Conservation (phyloP, 2,329 filamentous ascomycete genomes). For the Aspergillus novofumigatus region DNA sequence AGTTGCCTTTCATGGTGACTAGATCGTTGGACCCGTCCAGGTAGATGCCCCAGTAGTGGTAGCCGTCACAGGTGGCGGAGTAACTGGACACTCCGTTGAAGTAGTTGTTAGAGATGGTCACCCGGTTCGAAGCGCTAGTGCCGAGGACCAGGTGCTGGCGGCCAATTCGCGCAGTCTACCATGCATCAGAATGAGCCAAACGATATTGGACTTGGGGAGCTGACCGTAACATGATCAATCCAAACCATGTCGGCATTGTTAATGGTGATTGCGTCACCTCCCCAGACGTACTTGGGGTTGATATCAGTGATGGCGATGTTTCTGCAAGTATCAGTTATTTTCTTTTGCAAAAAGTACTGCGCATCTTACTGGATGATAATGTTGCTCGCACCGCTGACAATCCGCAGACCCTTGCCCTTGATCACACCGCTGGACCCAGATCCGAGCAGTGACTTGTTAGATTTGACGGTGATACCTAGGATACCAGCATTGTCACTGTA, state of each 20-base stretch:
- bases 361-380: constrained; percentile 51
- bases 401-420: constrained; percentile 54
- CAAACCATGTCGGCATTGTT: constrained; percentile 42
- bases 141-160: constrained; percentile 60
- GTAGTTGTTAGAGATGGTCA: constrained; percentile 58
- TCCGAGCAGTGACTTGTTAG: constrained; percentile 57
- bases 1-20: constrained; percentile 59
- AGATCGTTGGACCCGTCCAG: constrained; percentile 53
- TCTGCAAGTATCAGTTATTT: not conserved
- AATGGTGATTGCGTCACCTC: constrained; percentile 55
- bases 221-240: constrained; percentile 49
- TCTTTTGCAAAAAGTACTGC: not conserved
- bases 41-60: constrained; percentile 60
- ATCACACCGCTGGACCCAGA: constrained; percentile 52
- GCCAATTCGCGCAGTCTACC: constrained; percentile 52
- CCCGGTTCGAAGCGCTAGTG: constrained; percentile 49
- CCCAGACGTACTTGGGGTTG: constrained; percentile 58
- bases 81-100: constrained; percentile 53
- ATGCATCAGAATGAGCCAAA: not conserved
- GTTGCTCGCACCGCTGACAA: constrained; percentile 47
- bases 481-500: constrained; percentile 49
- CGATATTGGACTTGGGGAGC: not conserved
- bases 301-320: constrained; percentile 55
- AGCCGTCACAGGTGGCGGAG: constrained; percentile 55
- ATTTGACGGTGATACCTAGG: constrained; percentile 49